Percentiles rank a stretch among this genome's conserved stretches.
These are phyloP conservation scores for Populus deltoides DNA, from an alignment of 345 rosid genomes.

Conservation along the genomic window DNA sequence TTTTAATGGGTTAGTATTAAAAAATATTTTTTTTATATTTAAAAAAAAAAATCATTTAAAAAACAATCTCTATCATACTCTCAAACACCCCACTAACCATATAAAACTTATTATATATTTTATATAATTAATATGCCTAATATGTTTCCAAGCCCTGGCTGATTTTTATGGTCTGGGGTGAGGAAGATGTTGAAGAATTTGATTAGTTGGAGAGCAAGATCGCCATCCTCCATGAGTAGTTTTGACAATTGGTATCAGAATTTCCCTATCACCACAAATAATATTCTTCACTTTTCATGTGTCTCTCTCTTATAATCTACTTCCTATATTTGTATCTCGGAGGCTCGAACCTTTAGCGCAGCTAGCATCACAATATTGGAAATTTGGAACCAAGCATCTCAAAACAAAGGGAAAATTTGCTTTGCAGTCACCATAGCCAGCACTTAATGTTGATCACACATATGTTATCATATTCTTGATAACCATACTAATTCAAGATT, in stretches of 20 bases:
- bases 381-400: neutral
- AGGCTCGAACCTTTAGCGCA: neutral
- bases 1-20: too few species aligned
- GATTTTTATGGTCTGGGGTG: neutral
- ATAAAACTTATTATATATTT: neutral
- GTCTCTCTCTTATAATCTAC: neutral
- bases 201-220: neutral
- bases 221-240: neutral
- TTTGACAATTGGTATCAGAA: neutral
- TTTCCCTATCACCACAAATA: too few species aligned
- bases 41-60: too few species aligned
- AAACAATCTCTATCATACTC: rapidly evolving
- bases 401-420: too few species aligned
- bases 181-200: neutral
- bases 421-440: neutral
- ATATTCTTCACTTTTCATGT: neutral
- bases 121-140: too few species aligned
- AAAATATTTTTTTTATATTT: too few species aligned
- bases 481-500: neutral
- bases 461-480: too few species aligned
- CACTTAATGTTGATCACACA: neutral
- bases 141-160: neutral
- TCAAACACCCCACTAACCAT: neutral
- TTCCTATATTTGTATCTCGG: neutral
- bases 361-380: neutral